phyloP scores from a whole-genome alignment of 2,329 filamentous ascomycete species.

The Claviceps arundinis region DNA sequence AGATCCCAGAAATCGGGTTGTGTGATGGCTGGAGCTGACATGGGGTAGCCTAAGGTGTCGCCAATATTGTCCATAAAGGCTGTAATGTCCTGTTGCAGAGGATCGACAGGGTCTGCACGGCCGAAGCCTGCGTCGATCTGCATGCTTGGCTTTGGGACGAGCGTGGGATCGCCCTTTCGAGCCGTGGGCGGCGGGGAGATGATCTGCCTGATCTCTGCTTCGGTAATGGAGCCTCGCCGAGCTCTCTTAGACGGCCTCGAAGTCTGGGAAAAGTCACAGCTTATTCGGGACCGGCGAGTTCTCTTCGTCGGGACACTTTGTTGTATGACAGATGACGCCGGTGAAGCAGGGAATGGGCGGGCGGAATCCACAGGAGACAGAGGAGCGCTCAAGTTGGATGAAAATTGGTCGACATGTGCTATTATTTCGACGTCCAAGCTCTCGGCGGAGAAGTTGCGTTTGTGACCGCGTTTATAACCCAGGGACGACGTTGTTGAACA shows the following conservation, averaged over 20 bases:
- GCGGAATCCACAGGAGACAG: constrained; percentile 48
- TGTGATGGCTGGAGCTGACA: constrained; percentile 39
- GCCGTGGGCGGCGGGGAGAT: constrained; percentile 47
- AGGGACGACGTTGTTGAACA: constrained; percentile 20
- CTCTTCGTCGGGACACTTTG: constrained; percentile 15
- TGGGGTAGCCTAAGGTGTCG: constrained; percentile 47
- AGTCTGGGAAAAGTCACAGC: constrained; percentile 14
- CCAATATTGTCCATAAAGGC: constrained; percentile 31
- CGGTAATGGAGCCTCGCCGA: constrained; percentile 25
- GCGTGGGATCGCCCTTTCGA: constrained; percentile 41
- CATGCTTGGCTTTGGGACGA: constrained; percentile 42
- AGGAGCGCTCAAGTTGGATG: constrained; percentile 36
- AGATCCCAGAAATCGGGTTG: constrained; percentile 46
- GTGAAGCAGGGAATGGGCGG: constrained; percentile 44
- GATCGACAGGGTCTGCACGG: constrained; percentile 36
- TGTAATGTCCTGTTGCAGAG: constrained; percentile 35
- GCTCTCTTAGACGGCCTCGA: constrained; percentile 27
- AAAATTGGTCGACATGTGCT: constrained; percentile 51
- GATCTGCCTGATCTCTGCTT: constrained; percentile 32
- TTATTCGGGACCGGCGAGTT: constrained; percentile 15
- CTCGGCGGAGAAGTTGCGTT: constrained; percentile 37
- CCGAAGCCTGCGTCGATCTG: constrained; percentile 43
- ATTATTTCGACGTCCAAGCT: constrained; percentile 37
- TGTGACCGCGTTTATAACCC: constrained; percentile 35
- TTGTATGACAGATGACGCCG: constrained; percentile 26